Percentiles rank a stretch among this genome's conserved stretches.
Evolutionary conservation across 176 grass and related monocot species (phyloP).

Genomic region (Oryza coarctata): DNA sequence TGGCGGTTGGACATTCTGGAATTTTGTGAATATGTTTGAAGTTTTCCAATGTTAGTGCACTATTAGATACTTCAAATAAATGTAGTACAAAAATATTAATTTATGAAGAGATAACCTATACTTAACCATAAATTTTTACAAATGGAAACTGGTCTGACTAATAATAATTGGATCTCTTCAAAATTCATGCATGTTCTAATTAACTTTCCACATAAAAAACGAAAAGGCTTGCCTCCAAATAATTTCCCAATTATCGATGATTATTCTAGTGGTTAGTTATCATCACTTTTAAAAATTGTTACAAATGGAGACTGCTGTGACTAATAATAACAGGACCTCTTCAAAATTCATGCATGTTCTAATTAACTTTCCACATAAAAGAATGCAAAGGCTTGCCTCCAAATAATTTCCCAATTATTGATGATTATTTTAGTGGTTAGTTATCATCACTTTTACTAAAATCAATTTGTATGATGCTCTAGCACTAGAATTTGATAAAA

Average conservation of each 20-base stretch:
- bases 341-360: background rate
- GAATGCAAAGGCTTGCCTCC: conserved; percentile 13
- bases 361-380: background rate
- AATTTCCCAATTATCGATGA: background rate
- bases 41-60: background rate
- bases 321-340: background rate
- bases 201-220: background rate
- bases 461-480: background rate
- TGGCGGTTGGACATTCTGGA: background rate
- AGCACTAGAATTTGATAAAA: background rate
- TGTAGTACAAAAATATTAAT: too few species aligned
- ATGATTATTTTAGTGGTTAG: background rate
- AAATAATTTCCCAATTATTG: background rate
- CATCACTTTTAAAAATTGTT: background rate
- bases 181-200: background rate
- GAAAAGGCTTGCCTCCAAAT: conserved; percentile 4
- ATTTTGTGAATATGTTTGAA: background rate
- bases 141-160: background rate
- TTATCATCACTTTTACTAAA: background rate
- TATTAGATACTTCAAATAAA: background rate
- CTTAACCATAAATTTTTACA: too few species aligned
- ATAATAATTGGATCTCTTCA: background rate
- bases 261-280: background rate
- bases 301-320: too few species aligned
- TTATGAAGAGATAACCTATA: too few species aligned